Base-by-base conservation (phyloP, 176 grass and related monocot species). In the Stipa capillata region DNA sequence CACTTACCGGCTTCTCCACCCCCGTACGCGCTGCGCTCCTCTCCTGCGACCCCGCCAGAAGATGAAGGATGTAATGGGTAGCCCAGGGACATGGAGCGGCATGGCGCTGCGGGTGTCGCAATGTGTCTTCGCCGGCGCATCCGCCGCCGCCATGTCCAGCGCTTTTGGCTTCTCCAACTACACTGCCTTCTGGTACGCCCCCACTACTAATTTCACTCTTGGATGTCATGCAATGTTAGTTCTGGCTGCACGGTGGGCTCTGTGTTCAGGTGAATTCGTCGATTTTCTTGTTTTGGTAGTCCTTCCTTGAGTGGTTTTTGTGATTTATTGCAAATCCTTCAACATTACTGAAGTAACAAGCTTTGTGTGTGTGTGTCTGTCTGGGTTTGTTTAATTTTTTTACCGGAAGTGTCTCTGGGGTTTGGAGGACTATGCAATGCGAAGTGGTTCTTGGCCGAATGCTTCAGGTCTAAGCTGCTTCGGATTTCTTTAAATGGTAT, bases 1-100 rank as follows among this genome's bases (percentile, higher is more conserved):
- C n/a, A n/a, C n/a, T n/a, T n/a, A n/a, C 23, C 3, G 15, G 8
- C 34, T 13, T 65, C 34, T 65, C 33, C 13, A 14, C 12, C 16
- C 29, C n/a, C n/a, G n/a, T n/a, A n/a, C n/a, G n/a, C 47, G 0
- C 45, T 33, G 17, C 45, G 0, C 17, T 24, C 36, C 32, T 35
- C 34, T 64, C 60, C 33, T 24, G 6, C 64, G 17, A 37, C 8
- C 33, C 27, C 21, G 39, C 14, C 3, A 68, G 80, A n/a, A n/a
- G 58, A 93, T 93, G 84, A 93, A 89, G 77, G 71, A 83, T 52
- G 65, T 90, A 3, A 25, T 86, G 54, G 91, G 91, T 13, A 94
- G 88, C 61, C 91, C 91, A 9, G 91, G 91, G 50, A 94, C 91
- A 55, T 94, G 91, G 85, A 88, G 79, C 4, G 85, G 85, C 36